Evolutionary conservation across 1,284 basidiomycete genomes (phyloP), one percentile per base, ranked within the genome.

Genomic region (Ceratobasidium sp.): DNA sequence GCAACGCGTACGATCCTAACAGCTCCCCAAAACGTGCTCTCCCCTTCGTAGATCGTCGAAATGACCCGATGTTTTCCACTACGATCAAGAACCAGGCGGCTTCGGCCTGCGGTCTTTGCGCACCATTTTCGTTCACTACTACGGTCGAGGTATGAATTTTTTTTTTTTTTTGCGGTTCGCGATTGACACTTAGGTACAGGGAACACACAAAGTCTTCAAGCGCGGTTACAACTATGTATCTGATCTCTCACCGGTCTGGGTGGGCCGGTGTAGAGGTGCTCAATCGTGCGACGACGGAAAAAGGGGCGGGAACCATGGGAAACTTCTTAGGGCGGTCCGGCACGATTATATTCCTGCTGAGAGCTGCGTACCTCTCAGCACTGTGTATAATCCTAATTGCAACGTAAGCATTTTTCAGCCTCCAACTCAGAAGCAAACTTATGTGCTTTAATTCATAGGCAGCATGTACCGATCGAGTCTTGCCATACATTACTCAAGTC

Each of bases 121-220:
- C 67, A 5, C 53, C 67, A 29, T 57, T 29, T 44, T 57, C 67
- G 33, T 59, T 71, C 22, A 71, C 67, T n/a, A 6, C 67, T 31
- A 24, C 44, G 6, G 53, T 71, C 2, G 67, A 71, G 67, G 67
- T 64, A 29, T 15, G 36, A 4, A 41, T 4, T 11, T 4, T 36
- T 14, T 17, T 8, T 47, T 2, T 41, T n/a, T 2, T 14, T 8
- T 64, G 6, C 15, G 2, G 24, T 4, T 22, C 8, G 44, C 3
- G n/a, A 22, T 47, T 45, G 41, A 45, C 17, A 45, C 15, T 11
- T 48, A 41, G 4, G 11, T 8, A 19, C 29, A 64, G 60, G 60
- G 60, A 17, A 48, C 60, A 9, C 60, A 47, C 44, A 64, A 64
- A 44, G 27, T 64, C 19, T 44, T 2, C 3, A 45, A 64, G 24